Evolutionary conservation across 202 grass and related monocot species (phyloP), one percentile per base, ranked within the genome.

Genomic region (Panicum virgatum): DNA sequence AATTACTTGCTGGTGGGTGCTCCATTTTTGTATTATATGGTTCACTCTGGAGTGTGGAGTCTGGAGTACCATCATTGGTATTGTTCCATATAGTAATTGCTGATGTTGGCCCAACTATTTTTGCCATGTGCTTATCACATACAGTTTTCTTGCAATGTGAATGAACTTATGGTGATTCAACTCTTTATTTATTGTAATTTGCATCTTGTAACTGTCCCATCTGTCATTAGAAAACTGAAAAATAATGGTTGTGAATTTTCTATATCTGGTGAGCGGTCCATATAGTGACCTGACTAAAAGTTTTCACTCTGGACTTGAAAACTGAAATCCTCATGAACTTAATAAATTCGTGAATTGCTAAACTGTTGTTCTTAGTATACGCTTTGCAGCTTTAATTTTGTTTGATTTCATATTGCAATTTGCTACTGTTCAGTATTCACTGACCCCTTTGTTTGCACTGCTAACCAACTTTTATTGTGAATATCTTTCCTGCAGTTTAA

Each of bases 391-490:
- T 70, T 7, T 36, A 54, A 43, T 63, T 74, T 75, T 34, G n/a
- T 66, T 66, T 29, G 23, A 45, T 26, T 25, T 38, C 29, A 39
- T 58, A 22, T 47, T 84, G 20, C 39, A 69, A 37, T 18, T 69
- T 87, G 27, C 45, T 53, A 87, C 22, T 79, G 23, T 74, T 70
- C 53, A 54, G 16, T 63, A 25, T 66, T 66, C 45, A 51, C 15
- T 52, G 16, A 13, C 27, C 44, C 14, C 14, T 63, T 80, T n/a
- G 50, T 72, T 73, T 73, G 40, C 18, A 9, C 13, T 58, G 25
- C 34, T 84, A 18, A 26, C 76, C 50, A 75, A 56, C 1, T 70
- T 75, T 62, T 37, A 9, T 56, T 22, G 14, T 45, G n/a, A 59
- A 45, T 72, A 68, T 77, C 6, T 75, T 68, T 47, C 22, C 10